Evolutionary conservation across 2,329 filamentous ascomycete species (phyloP).

Genomic region (Intubia oerlemansii): DNA sequence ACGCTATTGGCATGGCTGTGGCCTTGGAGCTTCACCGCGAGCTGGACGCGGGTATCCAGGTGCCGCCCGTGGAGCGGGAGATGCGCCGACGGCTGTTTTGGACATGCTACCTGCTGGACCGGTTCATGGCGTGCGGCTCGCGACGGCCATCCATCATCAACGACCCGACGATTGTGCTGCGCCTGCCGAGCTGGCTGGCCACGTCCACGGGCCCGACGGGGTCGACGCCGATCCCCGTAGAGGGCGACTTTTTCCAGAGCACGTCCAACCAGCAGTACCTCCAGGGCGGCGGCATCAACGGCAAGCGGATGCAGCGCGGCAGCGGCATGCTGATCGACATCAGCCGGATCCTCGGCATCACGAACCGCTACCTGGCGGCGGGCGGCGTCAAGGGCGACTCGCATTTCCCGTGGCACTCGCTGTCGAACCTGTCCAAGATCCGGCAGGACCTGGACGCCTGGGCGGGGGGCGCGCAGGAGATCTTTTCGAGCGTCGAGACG

Average conservation of each 20-base stretch:
- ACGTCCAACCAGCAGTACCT: constrained; percentile 59
- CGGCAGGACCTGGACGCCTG: constrained; percentile 68
- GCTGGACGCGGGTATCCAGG: constrained; percentile 36
- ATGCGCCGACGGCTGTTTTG: constrained; percentile 65
- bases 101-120: constrained; percentile 72
- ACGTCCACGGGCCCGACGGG: too few species aligned
- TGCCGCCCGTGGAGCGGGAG: constrained; percentile 50
- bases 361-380: constrained; percentile 64
- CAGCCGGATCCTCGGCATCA: constrained; percentile 59
- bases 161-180: constrained; percentile 54
- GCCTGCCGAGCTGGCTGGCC: constrained; percentile 54
- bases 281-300: constrained; percentile 37
- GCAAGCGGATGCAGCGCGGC: constrained; percentile 50
- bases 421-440: constrained; percentile 72
- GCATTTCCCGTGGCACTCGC: constrained; percentile 76
- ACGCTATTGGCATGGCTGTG: constrained; percentile 62
- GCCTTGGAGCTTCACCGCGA: constrained; percentile 67
- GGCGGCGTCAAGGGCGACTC: constrained; percentile 78
- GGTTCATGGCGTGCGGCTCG: constrained; percentile 64
- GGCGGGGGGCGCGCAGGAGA: constrained; percentile 61
- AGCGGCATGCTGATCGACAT: constrained; percentile 72
- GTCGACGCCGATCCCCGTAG: constrained; percentile 38
- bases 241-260: constrained; percentile 65
- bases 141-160: constrained; percentile 61
- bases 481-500: constrained; percentile 53